A percentile compares a stretch with the other conserved stretches of the same genome.
These are phyloP conservation scores for Shiraia bambusicola DNA, from an alignment of 2,329 filamentous ascomycete species.

Conservation along the genomic window DNA sequence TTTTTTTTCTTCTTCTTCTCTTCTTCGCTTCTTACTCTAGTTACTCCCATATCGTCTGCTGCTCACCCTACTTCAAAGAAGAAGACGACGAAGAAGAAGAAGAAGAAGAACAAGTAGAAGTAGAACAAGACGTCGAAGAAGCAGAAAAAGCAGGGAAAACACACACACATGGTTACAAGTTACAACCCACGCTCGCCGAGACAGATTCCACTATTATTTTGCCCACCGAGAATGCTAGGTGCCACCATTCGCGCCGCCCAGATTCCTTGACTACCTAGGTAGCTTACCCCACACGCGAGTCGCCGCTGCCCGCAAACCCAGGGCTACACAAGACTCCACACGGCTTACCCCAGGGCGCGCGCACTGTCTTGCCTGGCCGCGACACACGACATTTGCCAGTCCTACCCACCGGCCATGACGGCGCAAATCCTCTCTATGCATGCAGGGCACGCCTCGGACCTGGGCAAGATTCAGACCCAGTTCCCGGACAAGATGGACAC, in stretches of 20 bases:
- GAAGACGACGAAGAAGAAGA: too few species aligned
- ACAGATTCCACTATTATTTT: too few species aligned
- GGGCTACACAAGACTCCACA: constrained; percentile 19
- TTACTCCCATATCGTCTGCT: too few species aligned
- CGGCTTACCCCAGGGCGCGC: constrained; percentile 16
- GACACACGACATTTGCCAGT: constrained; percentile 8
- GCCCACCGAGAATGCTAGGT: not conserved
- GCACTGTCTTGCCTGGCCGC: constrained; percentile 10
- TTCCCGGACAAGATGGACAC: constrained; percentile 41
- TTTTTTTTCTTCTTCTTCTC: too few species aligned
- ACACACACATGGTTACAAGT: too few species aligned
- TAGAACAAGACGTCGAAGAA: too few species aligned
- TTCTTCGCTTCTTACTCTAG: too few species aligned
- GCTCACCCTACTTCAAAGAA: too few species aligned
- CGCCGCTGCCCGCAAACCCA: constrained; percentile 11
- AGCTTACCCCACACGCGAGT: constrained; percentile 20
- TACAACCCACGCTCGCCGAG: too few species aligned
- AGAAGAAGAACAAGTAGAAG: too few species aligned
- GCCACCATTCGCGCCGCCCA: constrained; percentile 10
- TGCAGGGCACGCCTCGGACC: constrained; percentile 38
- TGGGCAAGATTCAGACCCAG: constrained; percentile 38
- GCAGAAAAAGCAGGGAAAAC: too few species aligned
- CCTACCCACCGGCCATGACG: constrained; percentile 35
- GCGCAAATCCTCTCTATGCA: constrained; percentile 45
- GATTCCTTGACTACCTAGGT: constrained; percentile 18